These are phyloP conservation scores for Leishmania lainsoni DNA, from an alignment of 208 protist species.

Conservation along the genomic window DNA sequence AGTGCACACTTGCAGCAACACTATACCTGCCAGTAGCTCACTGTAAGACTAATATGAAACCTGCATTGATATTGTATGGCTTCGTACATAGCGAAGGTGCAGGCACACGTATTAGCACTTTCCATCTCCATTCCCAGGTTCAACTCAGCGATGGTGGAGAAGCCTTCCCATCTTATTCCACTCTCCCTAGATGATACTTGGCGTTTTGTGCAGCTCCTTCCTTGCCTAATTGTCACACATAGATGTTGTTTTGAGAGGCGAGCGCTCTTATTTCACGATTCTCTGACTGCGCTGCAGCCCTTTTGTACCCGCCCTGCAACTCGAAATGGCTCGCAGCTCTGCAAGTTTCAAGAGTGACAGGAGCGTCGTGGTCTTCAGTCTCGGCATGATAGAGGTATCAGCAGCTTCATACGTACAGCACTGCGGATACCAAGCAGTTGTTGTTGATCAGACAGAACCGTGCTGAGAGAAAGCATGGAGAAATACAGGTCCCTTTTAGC, in stretches of 20 bases:
- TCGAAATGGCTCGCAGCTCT: background rate
- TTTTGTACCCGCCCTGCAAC: background rate
- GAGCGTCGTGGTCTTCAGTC: conserved; percentile 24
- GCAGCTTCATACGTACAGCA: conserved; percentile 26
- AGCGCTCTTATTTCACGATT: background rate
- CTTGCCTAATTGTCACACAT: background rate
- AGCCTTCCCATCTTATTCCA: background rate
- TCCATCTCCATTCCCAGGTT: background rate
- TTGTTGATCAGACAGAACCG: conserved; percentile 23
- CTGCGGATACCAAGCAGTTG: conserved; percentile 21
- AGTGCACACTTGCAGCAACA: background rate
- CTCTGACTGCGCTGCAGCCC: background rate
- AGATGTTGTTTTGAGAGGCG: background rate
- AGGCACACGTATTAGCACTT: no score
- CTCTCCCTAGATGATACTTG: background rate
- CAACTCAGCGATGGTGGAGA: no score
- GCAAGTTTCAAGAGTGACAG: background rate
- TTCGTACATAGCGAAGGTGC: background rate
- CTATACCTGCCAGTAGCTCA: no score
- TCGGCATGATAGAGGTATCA: conserved; percentile 30
- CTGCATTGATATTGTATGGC: background rate
- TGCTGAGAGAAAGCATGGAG: conserved; percentile 31
- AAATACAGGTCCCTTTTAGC: conserved; percentile 33
- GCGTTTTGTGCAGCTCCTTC: background rate
- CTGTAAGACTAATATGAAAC: background rate